These are phyloP conservation scores for Alliaria petiolata DNA, from an alignment of 345 rosid genomes.

Conservation along the genomic window DNA sequence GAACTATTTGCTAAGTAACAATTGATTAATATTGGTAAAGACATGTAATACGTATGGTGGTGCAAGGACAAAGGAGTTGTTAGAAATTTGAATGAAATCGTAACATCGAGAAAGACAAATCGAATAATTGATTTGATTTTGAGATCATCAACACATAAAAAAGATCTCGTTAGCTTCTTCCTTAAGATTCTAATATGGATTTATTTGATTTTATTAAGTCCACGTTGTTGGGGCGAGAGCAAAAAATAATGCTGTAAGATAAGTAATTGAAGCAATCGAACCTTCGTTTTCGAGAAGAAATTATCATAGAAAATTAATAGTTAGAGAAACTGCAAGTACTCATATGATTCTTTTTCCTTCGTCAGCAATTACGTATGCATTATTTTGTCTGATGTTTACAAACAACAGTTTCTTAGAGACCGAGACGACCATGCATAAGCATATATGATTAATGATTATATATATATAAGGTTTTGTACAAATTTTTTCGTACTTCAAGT, in stretches of 20 bases:
- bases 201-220: neutral
- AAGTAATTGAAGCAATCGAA: slow-evolving; percentile 5
- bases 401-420: neutral
- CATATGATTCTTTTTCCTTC: neutral
- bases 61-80: neutral
- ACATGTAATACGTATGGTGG: neutral
- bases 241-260: neutral
- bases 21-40: neutral
- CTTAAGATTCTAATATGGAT: slow-evolving; percentile 1
- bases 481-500: neutral
- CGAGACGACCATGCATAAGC: neutral
- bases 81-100: neutral
- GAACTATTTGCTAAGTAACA: neutral
- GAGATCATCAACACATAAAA: neutral
- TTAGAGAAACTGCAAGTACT: neutral
- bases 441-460: neutral
- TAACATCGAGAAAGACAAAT: neutral
- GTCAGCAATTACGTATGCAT: neutral
- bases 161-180: neutral
- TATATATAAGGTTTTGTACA: neutral
- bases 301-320: neutral
- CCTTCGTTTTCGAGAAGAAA: neutral
- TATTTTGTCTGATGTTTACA: neutral
- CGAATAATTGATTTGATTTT: neutral
- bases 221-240: neutral